Conservation (phyloP, 208 protist genomes). For the Acanthamoeba castellanii region DNA sequence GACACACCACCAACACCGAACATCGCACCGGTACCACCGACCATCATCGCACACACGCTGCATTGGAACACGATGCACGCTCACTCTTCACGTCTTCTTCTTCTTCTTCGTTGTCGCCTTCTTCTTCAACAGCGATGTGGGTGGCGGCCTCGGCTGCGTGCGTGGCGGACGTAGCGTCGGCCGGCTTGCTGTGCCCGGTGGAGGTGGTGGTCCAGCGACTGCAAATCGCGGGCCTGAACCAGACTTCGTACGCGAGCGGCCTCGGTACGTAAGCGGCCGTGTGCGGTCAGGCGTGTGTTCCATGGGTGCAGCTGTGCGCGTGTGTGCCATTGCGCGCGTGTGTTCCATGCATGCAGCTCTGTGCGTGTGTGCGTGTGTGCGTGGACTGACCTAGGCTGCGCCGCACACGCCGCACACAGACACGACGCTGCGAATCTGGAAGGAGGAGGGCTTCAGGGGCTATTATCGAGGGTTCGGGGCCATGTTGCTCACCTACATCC, state of each 20-base stretch:
- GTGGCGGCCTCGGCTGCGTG: not conserved
- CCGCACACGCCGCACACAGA: not conserved
- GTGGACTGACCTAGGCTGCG: too few species aligned
- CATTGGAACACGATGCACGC: too few species aligned
- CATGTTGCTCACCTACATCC: not conserved
- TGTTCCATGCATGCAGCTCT: too few species aligned
- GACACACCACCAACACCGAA: not conserved
- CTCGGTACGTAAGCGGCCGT: not conserved
- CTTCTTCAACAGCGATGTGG: not conserved
- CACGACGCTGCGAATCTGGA: conserved; percentile 6
- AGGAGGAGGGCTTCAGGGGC: not conserved
- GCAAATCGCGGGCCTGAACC: not conserved
- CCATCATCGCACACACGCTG: too few species aligned
- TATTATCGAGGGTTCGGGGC: conserved; percentile 19
- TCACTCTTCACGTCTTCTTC: too few species aligned
- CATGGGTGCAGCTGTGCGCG: too few species aligned
- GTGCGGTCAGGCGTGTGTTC: too few species aligned
- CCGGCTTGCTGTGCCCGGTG: not conserved
- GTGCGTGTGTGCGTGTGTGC: too few species aligned
- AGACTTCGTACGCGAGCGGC: not conserved
- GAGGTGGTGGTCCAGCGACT: conserved; percentile 42
- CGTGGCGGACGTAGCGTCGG: not conserved
- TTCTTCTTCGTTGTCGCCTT: too few species aligned
- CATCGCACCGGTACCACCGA: not conserved
- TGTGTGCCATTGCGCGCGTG: too few species aligned